Percentiles rank a stretch among this genome's conserved stretches.
Conservation (phyloP, 2,329 filamentous ascomycete species). For the Pseudogymnoascus sp. region DNA sequence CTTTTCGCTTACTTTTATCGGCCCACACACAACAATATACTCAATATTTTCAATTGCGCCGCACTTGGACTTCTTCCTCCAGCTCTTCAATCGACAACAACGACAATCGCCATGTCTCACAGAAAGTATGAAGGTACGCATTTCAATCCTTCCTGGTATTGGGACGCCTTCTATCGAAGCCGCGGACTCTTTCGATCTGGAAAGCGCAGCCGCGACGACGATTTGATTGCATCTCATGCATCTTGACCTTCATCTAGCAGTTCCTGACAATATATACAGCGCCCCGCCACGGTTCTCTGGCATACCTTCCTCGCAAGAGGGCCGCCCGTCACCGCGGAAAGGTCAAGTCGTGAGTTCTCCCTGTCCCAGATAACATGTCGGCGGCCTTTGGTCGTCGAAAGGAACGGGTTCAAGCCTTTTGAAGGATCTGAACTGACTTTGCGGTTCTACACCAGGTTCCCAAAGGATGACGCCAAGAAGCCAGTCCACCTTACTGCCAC, state of each 20-base stretch:
- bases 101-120: constrained; percentile 12
- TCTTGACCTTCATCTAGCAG: neutral
- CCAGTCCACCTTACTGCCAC: constrained; percentile 95
- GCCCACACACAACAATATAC: constrained; percentile 9
- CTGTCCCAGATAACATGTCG: constrained; percentile 18
- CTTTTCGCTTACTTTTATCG: constrained; percentile 8
- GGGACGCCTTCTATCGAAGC: neutral
- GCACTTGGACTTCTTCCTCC: constrained; percentile 7
- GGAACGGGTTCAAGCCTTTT: constrained; percentile 22
- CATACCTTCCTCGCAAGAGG: constrained; percentile 83
- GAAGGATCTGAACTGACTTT: constrained; percentile 14
- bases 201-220: constrained; percentile 6
- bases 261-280: constrained; percentile 44
- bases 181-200: constrained; percentile 4
- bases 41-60: constrained; percentile 10
- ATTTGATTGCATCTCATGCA: constrained; percentile 1
- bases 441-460: constrained; percentile 59
- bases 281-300: constrained; percentile 90
- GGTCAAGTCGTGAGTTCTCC: constrained; percentile 82
- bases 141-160: neutral
- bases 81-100: constrained; percentile 8
- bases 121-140: constrained; percentile 23
- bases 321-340: constrained; percentile 90
- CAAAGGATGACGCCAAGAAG: constrained; percentile 99
- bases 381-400: constrained; percentile 15